phyloP scores from a whole-genome alignment of 176 grass and related monocot species.

The Pontederia paniculata region DNA sequence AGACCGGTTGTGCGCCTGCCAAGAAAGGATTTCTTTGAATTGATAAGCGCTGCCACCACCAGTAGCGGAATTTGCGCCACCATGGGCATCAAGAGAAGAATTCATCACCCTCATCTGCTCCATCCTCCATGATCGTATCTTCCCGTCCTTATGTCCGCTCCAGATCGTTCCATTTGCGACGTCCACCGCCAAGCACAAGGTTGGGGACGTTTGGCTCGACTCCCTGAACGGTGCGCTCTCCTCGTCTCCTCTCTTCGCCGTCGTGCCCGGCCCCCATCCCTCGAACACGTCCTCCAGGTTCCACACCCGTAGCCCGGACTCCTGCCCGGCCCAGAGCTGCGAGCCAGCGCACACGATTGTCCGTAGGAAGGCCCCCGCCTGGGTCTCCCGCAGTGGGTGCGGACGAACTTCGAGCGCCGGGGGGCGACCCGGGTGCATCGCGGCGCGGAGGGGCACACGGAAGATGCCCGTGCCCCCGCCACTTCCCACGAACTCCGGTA shows the following conservation, averaged over 20 bases:
- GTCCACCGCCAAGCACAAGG: slow-evolving; percentile 59
- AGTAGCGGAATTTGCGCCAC: neutral
- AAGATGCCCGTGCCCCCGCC: slow-evolving; percentile 63
- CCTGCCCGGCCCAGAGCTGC: slow-evolving; percentile 61
- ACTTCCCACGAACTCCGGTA: slow-evolving; percentile 52
- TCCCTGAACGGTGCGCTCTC: slow-evolving; percentile 71
- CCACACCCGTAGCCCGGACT: slow-evolving; percentile 59
- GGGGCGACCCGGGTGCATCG: slow-evolving; percentile 66
- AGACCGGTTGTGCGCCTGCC: slow-evolving; percentile 62
- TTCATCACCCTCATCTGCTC: slow-evolving; percentile 25
- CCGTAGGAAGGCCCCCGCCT: slow-evolving; percentile 62
- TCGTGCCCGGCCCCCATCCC: neutral
- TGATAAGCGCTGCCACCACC: slow-evolving; percentile 4
- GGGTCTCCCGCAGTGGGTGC: slow-evolving; percentile 71
- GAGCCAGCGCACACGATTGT: slow-evolving; percentile 28
- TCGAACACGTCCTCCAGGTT: slow-evolving; percentile 32
- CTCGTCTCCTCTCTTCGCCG: slow-evolving; percentile 58
- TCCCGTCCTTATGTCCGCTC: slow-evolving; percentile 82
- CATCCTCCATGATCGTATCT: slow-evolving; percentile 72
- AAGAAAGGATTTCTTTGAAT: slow-evolving; percentile 64
- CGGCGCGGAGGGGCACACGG: slow-evolving; percentile 54
- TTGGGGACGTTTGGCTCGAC: slow-evolving; percentile 40
- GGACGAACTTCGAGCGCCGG: slow-evolving; percentile 61
- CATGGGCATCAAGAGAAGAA: slow-evolving; percentile 12
- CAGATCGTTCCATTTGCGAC: slow-evolving; percentile 51